Evolutionary conservation across 2,329 filamentous ascomycete genomes (phyloP), one percentile per base, ranked within the genome.

Genomic region (Alternaria triticimaculans): DNA sequence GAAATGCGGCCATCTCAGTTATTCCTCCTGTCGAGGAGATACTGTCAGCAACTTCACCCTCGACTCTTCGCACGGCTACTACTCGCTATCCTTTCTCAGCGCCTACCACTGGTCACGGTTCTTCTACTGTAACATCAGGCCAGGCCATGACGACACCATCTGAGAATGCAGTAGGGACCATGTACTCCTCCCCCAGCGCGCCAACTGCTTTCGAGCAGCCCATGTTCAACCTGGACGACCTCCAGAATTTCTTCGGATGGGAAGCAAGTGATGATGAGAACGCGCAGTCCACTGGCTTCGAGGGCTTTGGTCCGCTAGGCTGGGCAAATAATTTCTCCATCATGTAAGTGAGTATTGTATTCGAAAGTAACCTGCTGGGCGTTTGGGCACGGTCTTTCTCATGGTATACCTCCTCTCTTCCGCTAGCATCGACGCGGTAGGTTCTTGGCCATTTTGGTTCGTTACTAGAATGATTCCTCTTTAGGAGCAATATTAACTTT

Each of bases 181-280:
- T 72, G 21, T 69, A 71, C 21, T 65, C 68, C 2, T 50, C 60
- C 0, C 63, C 62, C 2, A 60, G 63, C 18, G 60, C 68, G 11
- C 62, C 68, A 8, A 37, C 50, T 7, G 60, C 58, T 5, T 57
- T 69, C 1, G 74, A 76, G 7, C 74, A 73, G 23, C 74, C 73
- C 12, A 73, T 76, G 48, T 76, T 77, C 41, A 73, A 77, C 25
- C 64, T 77, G 4, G 73, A 77, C 23, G 73, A 76, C 51, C 45
- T 77, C 3, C 75, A 77, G 25, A 76, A 77, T 20, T 77, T 77
- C 58, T 77, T 77, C 55, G 72, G 75, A 21, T 76, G 74, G 74
- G 72, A 74, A 20, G 70, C 70, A 21, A 73, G 58, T 30, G 67
- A 67, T 14, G 65, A 67, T 14, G 73, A 75, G 51, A 72, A 73